Percentiles rank a stretch among this genome's conserved stretches.
Conservation (phyloP, 352 stramenopile genomes). For the Globisporangium uncinulatum region DNA sequence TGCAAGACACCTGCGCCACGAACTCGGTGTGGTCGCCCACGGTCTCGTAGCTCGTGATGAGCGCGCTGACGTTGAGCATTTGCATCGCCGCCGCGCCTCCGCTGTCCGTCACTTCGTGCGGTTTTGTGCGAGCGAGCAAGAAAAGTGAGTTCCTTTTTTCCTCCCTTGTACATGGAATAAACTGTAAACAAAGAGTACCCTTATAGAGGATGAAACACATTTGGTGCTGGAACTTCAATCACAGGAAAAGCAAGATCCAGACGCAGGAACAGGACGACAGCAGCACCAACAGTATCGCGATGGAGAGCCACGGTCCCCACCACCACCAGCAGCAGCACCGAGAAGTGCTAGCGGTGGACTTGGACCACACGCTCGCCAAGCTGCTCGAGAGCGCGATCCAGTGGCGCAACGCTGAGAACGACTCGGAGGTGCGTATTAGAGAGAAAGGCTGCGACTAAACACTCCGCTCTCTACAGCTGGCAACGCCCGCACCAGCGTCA, state of each 20-base stretch:
- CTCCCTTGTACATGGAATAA: too few relatives aligned
- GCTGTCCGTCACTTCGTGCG: too few relatives aligned
- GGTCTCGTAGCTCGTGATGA: slow-evolving; percentile 79
- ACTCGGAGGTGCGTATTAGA: slow-evolving; percentile 21
- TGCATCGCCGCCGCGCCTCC: slow-evolving; percentile 14
- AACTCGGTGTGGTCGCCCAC: slow-evolving; percentile 86
- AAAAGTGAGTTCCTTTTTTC: not conserved
- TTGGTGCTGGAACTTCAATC: not conserved
- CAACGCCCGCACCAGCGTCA: too few relatives aligned
- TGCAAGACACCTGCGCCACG: slow-evolving; percentile 76
- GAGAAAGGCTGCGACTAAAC: too few relatives aligned
- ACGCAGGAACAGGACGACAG: not conserved
- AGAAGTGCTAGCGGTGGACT: slow-evolving; percentile 45
- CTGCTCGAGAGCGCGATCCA: slow-evolving; percentile 33
- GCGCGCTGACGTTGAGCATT: slow-evolving; percentile 72
- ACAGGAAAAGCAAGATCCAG: not conserved
- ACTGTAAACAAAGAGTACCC: too few relatives aligned
- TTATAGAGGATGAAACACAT: not conserved
- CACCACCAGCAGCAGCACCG: slow-evolving; percentile 12
- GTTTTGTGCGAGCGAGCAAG: too few relatives aligned
- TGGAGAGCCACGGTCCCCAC: not conserved
- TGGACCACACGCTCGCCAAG: slow-evolving; percentile 59
- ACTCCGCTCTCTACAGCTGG: too few relatives aligned
- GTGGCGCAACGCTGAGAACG: slow-evolving; percentile 48
- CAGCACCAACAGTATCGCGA: not conserved